Base-by-base conservation (phyloP, 176 grass and related monocot species). In the Zizania latifolia region DNA sequence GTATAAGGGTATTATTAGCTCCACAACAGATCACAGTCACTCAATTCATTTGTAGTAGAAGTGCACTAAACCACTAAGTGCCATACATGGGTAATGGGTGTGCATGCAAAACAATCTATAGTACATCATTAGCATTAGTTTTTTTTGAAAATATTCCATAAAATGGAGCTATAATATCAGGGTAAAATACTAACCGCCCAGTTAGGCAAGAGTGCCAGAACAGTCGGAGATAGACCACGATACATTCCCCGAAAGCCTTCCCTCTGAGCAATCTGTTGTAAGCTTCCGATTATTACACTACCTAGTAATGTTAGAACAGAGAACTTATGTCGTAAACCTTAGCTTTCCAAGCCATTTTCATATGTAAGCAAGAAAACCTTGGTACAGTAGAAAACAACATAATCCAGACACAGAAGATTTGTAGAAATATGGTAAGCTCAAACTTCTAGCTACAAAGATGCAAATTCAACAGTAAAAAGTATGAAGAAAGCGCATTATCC, bases 231-330 rank as follows among this genome's bases (percentile, higher is more conserved):
- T 45, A 99, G 78, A 50, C 95, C 95, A 17, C 91, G 89, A 78
- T 99, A 99, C 83, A 99, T 72, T 67, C 95, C 95, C 22, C 91
- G 84, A 29, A 88, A 75, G 67, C 95, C 91, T 90, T 99, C 95
- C 39, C 74, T 88, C 63, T 88, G 85, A 58, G 77, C 75, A 88
- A 99, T 94, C 77, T 99, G 89, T 68, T 92, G 79, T 59, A 99
- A 85, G 63, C 86, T 99, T 75, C 86, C 80, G 85, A 92, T 78
- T 38, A 99, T 99, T 33, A 99, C 70, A 83, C 91, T 94, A 65
- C 95, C 95, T 99, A 76, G 33, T 65, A 48, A 81, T 61, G 29
- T 75, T 83, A 70, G 54, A 64, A 68, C 27, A 71, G 19, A 30
- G 40, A 73, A 62, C 3, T 63, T 11, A 46, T 35, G 59, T 70